Evolutionary conservation across 1,139 yeast species (phyloP).

Genomic region (Arxiozyma heterogenica): DNA sequence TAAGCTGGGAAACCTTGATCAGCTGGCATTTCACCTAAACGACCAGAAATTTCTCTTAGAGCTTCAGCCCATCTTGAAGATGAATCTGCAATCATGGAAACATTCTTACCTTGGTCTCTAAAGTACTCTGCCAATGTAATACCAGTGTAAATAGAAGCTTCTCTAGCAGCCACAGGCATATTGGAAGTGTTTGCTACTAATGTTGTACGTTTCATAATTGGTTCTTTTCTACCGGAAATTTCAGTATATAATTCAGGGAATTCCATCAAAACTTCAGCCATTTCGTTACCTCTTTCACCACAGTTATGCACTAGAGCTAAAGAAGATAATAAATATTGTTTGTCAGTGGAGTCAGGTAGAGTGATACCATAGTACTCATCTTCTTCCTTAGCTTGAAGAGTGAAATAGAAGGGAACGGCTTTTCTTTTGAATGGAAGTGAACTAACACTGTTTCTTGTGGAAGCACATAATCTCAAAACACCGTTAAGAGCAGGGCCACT

Average conservation of each 20-base stretch:
- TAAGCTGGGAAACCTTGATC: constrained; percentile 99
- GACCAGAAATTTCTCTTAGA: constrained; percentile 98
- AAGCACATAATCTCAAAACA: constrained; percentile 7
- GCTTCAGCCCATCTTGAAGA: constrained; percentile 99
- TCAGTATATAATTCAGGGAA: constrained; percentile 96
- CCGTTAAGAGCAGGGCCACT: constrained; percentile 9
- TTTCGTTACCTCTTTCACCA: constrained; percentile 96
- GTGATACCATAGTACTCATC: constrained; percentile 38
- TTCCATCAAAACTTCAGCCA: constrained; percentile 99
- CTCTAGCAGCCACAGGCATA: constrained; percentile 99
- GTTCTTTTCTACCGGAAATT: constrained; percentile 86
- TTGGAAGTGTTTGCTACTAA: constrained; percentile 97
- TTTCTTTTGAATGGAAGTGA: constrained; percentile 17
- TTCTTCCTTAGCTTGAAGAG: constrained; percentile 22
- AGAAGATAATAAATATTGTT: constrained; percentile 35
- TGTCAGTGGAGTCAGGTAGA: constrained; percentile 34
- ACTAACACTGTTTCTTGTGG: constrained; percentile 4
- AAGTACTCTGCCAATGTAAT: constrained; percentile 96
- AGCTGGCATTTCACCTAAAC: constrained; percentile 99
- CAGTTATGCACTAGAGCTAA: constrained; percentile 38
- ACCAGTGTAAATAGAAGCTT: constrained; percentile 98
- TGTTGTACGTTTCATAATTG: constrained; percentile 98
- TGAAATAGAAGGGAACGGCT: constrained; percentile 29
- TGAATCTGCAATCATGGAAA: constrained; percentile 98
- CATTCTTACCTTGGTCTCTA: constrained; percentile 99